Percentiles rank a stretch among this genome's conserved stretches.
Evolutionary conservation across 306 rosid genomes (phyloP).

Genomic region (Fragaria vesca): DNA sequence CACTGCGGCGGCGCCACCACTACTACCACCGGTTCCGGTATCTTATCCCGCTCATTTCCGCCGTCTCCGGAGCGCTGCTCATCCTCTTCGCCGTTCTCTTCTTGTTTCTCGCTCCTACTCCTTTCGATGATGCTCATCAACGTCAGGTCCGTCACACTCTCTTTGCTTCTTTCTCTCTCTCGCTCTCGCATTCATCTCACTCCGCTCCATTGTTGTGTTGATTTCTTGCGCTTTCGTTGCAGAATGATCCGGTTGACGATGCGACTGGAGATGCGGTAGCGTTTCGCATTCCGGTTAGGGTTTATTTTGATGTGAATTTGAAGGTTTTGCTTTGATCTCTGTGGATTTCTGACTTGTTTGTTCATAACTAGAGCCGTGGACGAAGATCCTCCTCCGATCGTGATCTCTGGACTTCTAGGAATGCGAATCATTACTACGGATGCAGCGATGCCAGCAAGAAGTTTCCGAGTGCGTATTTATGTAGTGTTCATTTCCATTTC

Average conservation of each 20-base stretch:
- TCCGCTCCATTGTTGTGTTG: neutral
- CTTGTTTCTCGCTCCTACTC: conserved; percentile 81
- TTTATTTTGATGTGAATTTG: conserved; percentile 6
- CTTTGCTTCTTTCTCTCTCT: neutral
- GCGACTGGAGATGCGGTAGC: conserved; percentile 32
- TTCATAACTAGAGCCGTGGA: conserved; percentile 44
- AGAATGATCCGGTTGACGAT: conserved; percentile 44
- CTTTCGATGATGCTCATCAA: conserved; percentile 54
- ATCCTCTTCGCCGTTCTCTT: conserved; percentile 74
- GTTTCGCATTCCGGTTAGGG: conserved; percentile 88
- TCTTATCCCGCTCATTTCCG: conserved; percentile 59
- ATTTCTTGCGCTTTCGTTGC: neutral
- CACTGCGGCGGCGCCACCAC: conserved; percentile 86
- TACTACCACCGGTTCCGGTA: conserved; percentile 56
- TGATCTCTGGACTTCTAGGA: conserved; percentile 73
- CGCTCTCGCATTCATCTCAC: neutral
- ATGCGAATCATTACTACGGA: conserved; percentile 65
- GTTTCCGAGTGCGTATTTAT: conserved; percentile 64
- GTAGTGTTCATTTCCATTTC: conserved; percentile 17
- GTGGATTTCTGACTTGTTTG: conserved; percentile 16
- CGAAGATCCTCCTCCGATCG: conserved; percentile 59
- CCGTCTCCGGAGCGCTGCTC: conserved; percentile 60
- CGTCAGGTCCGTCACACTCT: conserved; percentile 29
- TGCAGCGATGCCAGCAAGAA: conserved; percentile 79
- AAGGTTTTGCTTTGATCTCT: conserved; percentile 26